Conservation (phyloP, 75 land plant genomes). For the Sequoia sempervirens region DNA sequence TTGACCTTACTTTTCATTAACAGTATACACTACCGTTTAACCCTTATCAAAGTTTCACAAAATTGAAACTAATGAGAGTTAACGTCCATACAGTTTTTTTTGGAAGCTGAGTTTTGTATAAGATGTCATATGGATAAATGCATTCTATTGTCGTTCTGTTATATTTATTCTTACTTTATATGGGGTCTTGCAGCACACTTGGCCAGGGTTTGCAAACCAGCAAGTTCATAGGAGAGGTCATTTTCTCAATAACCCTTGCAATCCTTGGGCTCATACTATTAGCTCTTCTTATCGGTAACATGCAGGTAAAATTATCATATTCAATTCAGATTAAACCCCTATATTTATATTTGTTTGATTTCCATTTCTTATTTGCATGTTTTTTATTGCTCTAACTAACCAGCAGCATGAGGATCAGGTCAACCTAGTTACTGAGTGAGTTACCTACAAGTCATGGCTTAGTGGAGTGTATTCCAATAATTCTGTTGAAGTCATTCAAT, state of each 20-base stretch:
- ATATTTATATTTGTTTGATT: not conserved
- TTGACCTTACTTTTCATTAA: not conserved
- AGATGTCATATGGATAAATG: not conserved
- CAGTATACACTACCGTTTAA: not conserved
- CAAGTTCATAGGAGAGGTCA: conserved; percentile 55
- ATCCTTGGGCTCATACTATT: conserved; percentile 69
- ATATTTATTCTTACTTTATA: not conserved
- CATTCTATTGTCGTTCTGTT: not conserved
- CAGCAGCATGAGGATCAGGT: not conserved
- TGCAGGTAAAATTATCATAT: conserved; percentile 53
- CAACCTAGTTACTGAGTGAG: not conserved
- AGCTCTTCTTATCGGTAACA: conserved; percentile 72
- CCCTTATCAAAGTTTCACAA: not conserved
- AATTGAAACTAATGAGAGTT: not conserved
- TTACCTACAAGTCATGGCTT: not conserved
- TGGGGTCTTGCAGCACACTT: conserved; percentile 46
- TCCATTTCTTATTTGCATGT: not conserved
- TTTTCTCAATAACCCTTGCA: conserved; percentile 63
- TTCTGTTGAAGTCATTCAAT: not conserved
- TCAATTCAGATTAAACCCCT: no score
- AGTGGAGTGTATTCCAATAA: not conserved
- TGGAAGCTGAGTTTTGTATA: not conserved
- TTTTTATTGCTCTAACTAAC: not conserved
- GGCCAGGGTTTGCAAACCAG: conserved; percentile 70
- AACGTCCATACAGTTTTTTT: not conserved